These are phyloP conservation scores for Gynochthodes officinalis DNA, from an alignment of 257 asterid species.

Conservation along the genomic window DNA sequence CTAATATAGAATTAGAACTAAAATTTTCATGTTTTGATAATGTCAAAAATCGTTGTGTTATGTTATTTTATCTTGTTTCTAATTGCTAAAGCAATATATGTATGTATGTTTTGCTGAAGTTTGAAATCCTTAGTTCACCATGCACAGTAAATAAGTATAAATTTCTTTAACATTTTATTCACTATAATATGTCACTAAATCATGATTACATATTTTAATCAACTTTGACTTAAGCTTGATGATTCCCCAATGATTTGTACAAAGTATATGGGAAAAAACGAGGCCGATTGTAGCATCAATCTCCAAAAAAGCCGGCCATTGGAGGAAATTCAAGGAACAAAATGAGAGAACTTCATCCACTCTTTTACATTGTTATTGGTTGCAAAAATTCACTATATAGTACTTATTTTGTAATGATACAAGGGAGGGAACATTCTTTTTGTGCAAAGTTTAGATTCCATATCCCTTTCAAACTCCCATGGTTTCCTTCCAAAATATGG, in stretches of 20 bases:
- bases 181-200: too few species aligned
- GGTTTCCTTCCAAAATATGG: not conserved
- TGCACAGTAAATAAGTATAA: too few species aligned
- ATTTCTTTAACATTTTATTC: too few species aligned
- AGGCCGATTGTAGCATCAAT: not conserved
- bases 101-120: too few species aligned
- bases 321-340: not conserved
- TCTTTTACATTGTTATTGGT: not conserved
- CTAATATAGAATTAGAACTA: too few species aligned
- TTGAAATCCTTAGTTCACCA: too few species aligned
- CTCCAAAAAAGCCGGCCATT: conserved; percentile 5
- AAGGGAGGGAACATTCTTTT: not conserved
- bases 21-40: too few species aligned
- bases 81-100: too few species aligned
- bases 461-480: not conserved
- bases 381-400: not conserved
- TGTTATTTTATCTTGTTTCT: too few species aligned
- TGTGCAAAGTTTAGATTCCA: not conserved
- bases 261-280: too few species aligned
- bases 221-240: not conserved
- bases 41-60: too few species aligned
- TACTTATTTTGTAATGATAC: not conserved
- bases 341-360: conserved; percentile 1
- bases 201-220: not conserved
- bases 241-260: not conserved